Evolutionary conservation across 257 asterid species (phyloP), one percentile per base, ranked within the genome.

Genomic region (Lantana camara): DNA sequence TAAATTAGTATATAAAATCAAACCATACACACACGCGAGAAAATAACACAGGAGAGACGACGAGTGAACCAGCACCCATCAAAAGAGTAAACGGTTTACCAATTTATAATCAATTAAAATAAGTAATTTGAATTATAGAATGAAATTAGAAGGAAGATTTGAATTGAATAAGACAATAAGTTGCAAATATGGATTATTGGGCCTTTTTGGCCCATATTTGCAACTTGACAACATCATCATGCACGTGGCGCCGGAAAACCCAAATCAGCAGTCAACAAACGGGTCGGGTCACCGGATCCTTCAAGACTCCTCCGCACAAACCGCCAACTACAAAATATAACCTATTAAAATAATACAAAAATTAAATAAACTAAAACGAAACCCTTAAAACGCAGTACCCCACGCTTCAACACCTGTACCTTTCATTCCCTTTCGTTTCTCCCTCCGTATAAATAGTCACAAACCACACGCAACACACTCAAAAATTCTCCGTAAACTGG

Each of bases 351-450:
- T 1, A 10, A 9, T 22, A 24, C 14, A 35, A 70, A 23, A 11
- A 17, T 6, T 35, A 44, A 66, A 42, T 5, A 37, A 64, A 60
- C 48, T 12, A 5, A 35, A 56, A 48, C 3, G 68, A 64, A 73
- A 77, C 82, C 82, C 79, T 77, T 23, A 20, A 19, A 16, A 12
- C 7, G 79, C 64, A 64, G 79, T 73, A 71, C 83, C 64, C 57
- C 67, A 22, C 67, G 83, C 83, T 15, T 63, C 63, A 14, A 6
- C 32, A 56, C n/a, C n/a, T 66, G 80, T 67, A 74, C 83, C 4
- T 6, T 24, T 29, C 15, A 45, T 51, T 27, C 68, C 73, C 14
- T 4, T 22, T 46, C 16, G 64, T 62, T 47, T 38, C 35, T 37
- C 46, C 79, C 55, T 42, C 60, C n/a, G 7, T 77, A 77, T 73